Evolutionary conservation across 441 rosid species (phyloP), one percentile per base, ranked within the genome.

Genomic region (Jatropha multifida): DNA sequence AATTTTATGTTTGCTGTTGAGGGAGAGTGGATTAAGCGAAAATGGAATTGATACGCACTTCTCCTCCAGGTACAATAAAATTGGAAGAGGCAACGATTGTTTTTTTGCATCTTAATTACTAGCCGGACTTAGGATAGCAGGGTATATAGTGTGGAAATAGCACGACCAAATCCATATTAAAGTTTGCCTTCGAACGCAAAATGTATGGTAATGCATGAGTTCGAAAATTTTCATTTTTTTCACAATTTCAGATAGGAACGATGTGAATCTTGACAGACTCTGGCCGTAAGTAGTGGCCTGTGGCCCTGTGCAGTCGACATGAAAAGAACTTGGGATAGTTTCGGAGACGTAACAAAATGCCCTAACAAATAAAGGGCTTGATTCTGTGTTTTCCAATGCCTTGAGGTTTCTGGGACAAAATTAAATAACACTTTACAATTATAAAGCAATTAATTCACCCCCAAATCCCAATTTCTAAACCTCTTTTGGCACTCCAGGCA

Each of bases 391-490:
- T 23, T 56, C 69, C 48, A 65, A 60, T 46, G 64, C 75, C n/a
- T 62, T 20, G 10, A 66, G 68, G 26, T 49, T 52, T 54, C 0
- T 4, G 27, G 52, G 56, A 42, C 13, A 60, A 73, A 73, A 27
- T 27, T 38, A 17, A 72, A 52, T 15, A 52, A 46, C 27, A 7
- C 23, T 71, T 41, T 7, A 78, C 79, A 71, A 66, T 44, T 58
- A 18, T 66, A 81, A 65, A 61, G 76, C 72, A 79, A 71, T 23
- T 15, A 48, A 62, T 72, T 69, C 65, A 71, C 64, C 67, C 71
- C 15, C 56, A 61, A 42, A 68, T 77, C 73, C 74, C 76, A 76
- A 74, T 73, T 65, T 58, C 72, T n/a, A 73, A 75, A 60, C 58
- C 58, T 40, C 46, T 32, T 77, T 74, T 62, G 77, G 74, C 32